Conservation (phyloP, 208 protist genomes). For the Kentomonas sorsogonicus region DNA sequence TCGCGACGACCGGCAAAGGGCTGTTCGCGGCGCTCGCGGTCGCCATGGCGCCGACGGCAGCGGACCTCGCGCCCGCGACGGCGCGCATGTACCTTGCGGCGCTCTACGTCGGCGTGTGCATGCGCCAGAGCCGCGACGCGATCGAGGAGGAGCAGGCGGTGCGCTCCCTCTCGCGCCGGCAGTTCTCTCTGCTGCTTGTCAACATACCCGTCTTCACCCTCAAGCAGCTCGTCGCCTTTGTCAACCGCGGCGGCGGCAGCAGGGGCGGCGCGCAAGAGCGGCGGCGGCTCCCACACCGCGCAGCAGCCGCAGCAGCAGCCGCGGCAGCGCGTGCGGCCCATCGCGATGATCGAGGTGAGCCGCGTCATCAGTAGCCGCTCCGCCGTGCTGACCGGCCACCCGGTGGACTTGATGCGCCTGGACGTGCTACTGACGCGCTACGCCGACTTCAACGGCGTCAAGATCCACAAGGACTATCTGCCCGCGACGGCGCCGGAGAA, state of each 20-base stretch:
- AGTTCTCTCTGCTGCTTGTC: constrained; percentile 59
- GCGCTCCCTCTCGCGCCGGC: constrained; percentile 19
- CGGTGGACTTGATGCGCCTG: constrained; percentile 60
- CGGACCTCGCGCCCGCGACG: constrained; percentile 29
- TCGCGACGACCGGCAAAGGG: constrained; percentile 59
- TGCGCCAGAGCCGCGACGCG: constrained; percentile 26
- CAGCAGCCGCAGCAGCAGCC: constrained; percentile 2
- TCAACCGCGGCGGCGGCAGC: constrained; percentile 41
- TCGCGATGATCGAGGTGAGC: constrained; percentile 56
- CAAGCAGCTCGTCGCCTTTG: constrained; percentile 41
- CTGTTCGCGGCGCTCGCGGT: constrained; percentile 68
- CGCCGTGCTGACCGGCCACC: constrained; percentile 68
- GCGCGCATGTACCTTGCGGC: constrained; percentile 56
- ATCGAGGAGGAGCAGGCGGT: constrained; percentile 24
- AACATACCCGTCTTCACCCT: constrained; percentile 65
- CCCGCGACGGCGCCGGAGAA: constrained; percentile 50
- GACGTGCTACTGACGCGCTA: constrained; percentile 53
- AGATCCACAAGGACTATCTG: constrained; percentile 72
- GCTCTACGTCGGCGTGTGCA: constrained; percentile 54
- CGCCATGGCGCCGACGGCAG: constrained; percentile 48
- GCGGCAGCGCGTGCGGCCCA: constrained; percentile 18
- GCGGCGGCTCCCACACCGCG: background rate
- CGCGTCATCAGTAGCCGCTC: constrained; percentile 64
- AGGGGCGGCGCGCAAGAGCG: constrained; percentile 9
- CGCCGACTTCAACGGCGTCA: constrained; percentile 49